Percentiles rank a stretch among this genome's conserved stretches.
phyloP scores from a whole-genome alignment of 78 protist genomes.

The Dictyostelium intermedium region DNA sequence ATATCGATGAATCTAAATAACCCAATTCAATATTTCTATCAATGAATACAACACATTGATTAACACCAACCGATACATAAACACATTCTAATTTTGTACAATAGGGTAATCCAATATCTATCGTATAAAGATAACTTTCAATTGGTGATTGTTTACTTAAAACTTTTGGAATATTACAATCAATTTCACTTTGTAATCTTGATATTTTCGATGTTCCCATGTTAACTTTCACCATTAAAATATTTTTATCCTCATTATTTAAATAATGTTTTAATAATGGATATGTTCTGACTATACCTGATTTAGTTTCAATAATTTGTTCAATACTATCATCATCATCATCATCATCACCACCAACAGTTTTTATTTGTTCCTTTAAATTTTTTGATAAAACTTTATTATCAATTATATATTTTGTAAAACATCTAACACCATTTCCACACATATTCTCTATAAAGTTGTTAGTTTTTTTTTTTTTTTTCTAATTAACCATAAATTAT shows the following conservation, averaged over 20 bases:
- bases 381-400: conserved; percentile 16
- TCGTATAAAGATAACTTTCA: background rate
- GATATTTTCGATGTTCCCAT: conserved; percentile 15
- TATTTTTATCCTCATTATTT: background rate
- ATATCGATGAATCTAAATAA: background rate
- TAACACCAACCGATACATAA: conserved; percentile 67
- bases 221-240: conserved; percentile 26
- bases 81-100: background rate
- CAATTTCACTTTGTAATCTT: background rate
- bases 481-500: background rate
- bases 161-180: background rate
- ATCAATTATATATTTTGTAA: conserved; percentile 56
- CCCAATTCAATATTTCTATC: conserved; percentile 40
- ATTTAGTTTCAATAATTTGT: conserved; percentile 20
- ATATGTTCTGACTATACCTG: conserved; percentile 44
- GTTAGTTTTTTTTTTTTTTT: background rate
- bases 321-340: background rate
- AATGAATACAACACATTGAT: conserved; percentile 64
- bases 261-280: background rate
- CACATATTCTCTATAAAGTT: conserved; percentile 29
- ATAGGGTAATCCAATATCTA: background rate
- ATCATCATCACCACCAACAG: too few relatives aligned
- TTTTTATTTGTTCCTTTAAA: background rate
- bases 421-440: conserved; percentile 80
- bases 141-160: background rate